Conservation (phyloP, 2,329 filamentous ascomycete species). For the Aspergillus flavus region DNA sequence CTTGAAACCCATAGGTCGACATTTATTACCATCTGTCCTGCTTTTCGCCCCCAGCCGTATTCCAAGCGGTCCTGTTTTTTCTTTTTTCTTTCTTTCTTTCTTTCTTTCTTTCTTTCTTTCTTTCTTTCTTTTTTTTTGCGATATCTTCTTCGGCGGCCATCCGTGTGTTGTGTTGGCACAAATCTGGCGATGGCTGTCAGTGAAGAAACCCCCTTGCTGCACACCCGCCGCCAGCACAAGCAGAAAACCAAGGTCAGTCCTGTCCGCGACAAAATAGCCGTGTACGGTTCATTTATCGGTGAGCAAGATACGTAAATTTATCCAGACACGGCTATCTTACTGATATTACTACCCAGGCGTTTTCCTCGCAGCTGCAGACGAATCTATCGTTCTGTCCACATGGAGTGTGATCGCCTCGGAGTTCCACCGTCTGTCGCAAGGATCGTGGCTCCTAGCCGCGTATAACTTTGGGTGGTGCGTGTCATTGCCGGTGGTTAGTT, state of each 20-base stretch:
- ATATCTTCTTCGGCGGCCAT: not conserved
- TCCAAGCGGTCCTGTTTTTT: not conserved
- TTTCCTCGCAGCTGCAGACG: constrained; percentile 65
- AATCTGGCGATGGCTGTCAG: not conserved
- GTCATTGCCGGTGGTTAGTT: constrained; percentile 39
- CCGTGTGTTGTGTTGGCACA: not conserved
- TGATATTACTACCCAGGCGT: constrained; percentile 44
- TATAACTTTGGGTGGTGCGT: constrained; percentile 48
- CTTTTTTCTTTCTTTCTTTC: not conserved
- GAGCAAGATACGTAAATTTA: not conserved
- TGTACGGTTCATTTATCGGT: not conserved
- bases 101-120: not conserved
- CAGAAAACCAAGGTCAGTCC: not conserved
- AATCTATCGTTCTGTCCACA: constrained; percentile 65
- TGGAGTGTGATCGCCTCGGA: constrained; percentile 56
- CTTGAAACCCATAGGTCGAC: not conserved
- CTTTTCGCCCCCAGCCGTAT: not conserved
- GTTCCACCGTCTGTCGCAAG: constrained; percentile 45
- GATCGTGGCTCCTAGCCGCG: constrained; percentile 49
- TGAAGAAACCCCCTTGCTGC: not conserved
- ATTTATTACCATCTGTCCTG: not conserved
- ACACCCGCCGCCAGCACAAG: not conserved
- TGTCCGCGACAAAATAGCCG: not conserved
- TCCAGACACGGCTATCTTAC: too few species aligned
- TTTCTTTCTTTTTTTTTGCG: too few species aligned